Base-by-base conservation (phyloP, 305 asterid species). In the Fraxinus platypoda region DNA sequence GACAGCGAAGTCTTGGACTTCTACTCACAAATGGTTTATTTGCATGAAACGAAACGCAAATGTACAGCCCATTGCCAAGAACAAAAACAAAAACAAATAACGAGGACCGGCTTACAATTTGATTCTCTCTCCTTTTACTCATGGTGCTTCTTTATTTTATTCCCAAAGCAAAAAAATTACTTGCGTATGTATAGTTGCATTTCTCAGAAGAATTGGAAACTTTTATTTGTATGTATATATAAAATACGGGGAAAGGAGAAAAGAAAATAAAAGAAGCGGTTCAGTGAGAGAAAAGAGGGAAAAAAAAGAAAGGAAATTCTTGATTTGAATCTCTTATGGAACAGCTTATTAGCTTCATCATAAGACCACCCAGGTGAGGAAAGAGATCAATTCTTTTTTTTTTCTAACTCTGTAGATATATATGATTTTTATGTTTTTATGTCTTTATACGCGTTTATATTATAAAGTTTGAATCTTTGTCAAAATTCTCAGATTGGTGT, bases 301-400 rank as follows among this genome's bases (percentile, higher is more conserved):
- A 72, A 41, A 4, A 11, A 41, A 35, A 7, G 41, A 35, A 7
- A 35, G 1, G 74, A 80, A 84, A 88, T 82, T 88, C 89, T 85
- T 75, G 89, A 80, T 79, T 83, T 84, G 82, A 90, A 83, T 85
- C 88, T 81, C 79, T 77, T 75, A 88, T 96, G 99, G 98, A 96
- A 86, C 99, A 91, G 94, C 95, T 96, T 78, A 90, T 96, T 74
- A 96, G 92, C 97, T 93, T 96, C 91, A 94, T 96, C 81, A 96
- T 96, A 88, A 86, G 98, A 76, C 99, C 99, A 26, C 99, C 99
- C 87, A 94, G 99, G 99, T 96, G 71, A 86, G 23, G 78, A 79
- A 77, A 86, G 54, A 68, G 49, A 13, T 25, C 7, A 73, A 74
- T 19, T 54, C 30, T 43, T 74, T 23, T 43, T 33, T 23, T n/a